Base-by-base conservation (phyloP, 2,329 filamentous ascomycete species). In the Scedosporium dehoogii region DNA sequence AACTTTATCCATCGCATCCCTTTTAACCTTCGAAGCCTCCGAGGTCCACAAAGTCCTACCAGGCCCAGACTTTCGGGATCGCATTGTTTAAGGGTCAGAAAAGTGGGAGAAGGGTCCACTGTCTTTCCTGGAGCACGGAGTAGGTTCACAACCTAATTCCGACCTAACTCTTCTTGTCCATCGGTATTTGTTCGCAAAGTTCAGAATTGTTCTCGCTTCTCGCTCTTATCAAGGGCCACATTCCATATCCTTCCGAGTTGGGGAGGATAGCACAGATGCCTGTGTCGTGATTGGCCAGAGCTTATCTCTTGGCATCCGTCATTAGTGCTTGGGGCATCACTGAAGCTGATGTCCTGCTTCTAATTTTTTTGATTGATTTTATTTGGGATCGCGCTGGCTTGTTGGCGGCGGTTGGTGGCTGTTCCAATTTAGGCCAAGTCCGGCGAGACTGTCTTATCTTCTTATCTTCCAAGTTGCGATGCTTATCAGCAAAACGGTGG, bases 251-350 rank as follows among this genome's bases (percentile, higher is more conserved):
- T 55, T 55, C 51, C 51, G 23, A 55, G 51, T 55, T 23, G 3
- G 18, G 51, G 51, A 23, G 12, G 18, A 16, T 14, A 27, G 51
- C 21, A 6, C 23, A 2, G 5, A 27, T 14, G 12, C 12, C 29
- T 14, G 51, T 23, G 51, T 23, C 12, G 12, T 55, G 51, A 55
- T 55, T 55, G 51, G 51, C 23, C 16, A 12, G 18, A 6, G 51
- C 51, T 55, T 55, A 55, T 55, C 51, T 55, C 51, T 55, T 55
- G 51, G 51, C 51, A 55, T 55, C 51, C 51, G 51, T 55, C 18
- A 55, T 38, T 38, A 38, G 33, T 38, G 33, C 33, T 38, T 12
- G 33, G 33, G 33, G 33, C 33, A 38, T 38, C 33, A 10, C 27
- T 29, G 27, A 10, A 12, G 9, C 10, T 14, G 33, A 38, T 12